Evolutionary conservation across 225 moss, liverwort and hornwort genomes (phyloP).

Genomic region (Lunularia cruciata): DNA sequence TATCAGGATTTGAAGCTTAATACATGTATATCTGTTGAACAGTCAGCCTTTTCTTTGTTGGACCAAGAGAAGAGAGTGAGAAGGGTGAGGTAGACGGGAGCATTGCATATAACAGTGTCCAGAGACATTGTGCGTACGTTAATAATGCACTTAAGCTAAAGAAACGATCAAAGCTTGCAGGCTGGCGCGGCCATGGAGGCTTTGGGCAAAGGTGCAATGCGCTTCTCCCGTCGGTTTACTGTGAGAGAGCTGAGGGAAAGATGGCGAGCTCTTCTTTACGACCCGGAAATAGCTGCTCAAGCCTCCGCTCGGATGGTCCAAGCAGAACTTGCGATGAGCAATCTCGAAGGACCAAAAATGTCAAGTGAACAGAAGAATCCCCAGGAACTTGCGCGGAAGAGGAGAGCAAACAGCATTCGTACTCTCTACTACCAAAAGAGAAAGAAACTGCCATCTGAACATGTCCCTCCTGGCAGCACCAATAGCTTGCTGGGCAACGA

Average conservation of each 20-base stretch:
- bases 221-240: slow-evolving; percentile 83
- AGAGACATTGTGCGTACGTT: background rate
- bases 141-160: slow-evolving; percentile 3
- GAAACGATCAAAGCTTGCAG: slow-evolving; percentile 37
- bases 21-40: too few species aligned
- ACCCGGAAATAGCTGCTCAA: slow-evolving; percentile 81
- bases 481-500: slow-evolving; percentile 38
- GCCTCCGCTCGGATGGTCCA: slow-evolving; percentile 81
- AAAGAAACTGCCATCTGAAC: slow-evolving; percentile 51
- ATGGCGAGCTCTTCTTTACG: slow-evolving; percentile 93
- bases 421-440: slow-evolving; percentile 75
- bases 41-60: too few species aligned
- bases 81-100: background rate
- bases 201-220: slow-evolving; percentile 93
- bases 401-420: slow-evolving; percentile 80
- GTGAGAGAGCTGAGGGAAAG: slow-evolving; percentile 90
- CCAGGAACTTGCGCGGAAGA: slow-evolving; percentile 60
- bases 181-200: slow-evolving; percentile 99
- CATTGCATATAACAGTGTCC: too few species aligned
- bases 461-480: slow-evolving; percentile 37
- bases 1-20: background rate
- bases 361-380: slow-evolving; percentile 47
- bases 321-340: slow-evolving; percentile 65
- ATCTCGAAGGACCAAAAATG: slow-evolving; percentile 48
- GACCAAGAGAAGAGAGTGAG: background rate